Percentiles rank a stretch among this genome's conserved stretches.
phyloP scores from a whole-genome alignment of 768 basidiomycete species.

The Leccinellum luteum region DNA sequence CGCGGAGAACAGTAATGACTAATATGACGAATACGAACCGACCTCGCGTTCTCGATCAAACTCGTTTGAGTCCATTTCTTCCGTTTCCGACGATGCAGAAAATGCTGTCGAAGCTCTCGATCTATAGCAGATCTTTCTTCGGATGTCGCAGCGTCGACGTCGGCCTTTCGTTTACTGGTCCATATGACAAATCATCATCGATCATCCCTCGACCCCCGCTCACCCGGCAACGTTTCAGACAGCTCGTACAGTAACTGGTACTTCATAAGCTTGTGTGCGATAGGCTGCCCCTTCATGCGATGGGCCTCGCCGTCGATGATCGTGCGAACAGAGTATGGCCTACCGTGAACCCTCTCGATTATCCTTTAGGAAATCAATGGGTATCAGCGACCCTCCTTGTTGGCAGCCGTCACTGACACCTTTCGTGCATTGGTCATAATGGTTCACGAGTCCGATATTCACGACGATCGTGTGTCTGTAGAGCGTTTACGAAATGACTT shows the following conservation, averaged over 20 bases:
- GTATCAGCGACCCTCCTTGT: too few species aligned
- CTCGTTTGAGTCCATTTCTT: conserved; percentile 22
- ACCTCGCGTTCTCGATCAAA: conserved; percentile 19
- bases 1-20: conserved; percentile 56
- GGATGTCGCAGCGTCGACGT: conserved; percentile 29
- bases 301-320: too few species aligned
- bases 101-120: conserved; percentile 43
- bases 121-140: conserved; percentile 57
- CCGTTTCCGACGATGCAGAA: conserved; percentile 27
- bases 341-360: too few species aligned
- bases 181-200: conserved; percentile 54
- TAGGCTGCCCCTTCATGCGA: too few species aligned
- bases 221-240: conserved; percentile 47
- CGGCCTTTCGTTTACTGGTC: conserved; percentile 50
- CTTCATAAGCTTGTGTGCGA: too few species aligned
- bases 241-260: conserved; percentile 33
- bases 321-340: too few species aligned
- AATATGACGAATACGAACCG: conserved; percentile 39
- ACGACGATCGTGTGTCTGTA: too few species aligned
- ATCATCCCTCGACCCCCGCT: conserved; percentile 42
- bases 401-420: too few species aligned
- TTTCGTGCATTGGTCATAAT: too few species aligned
- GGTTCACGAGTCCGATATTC: too few species aligned
- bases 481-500: too few species aligned
- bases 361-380: too few species aligned